Base-by-base conservation (phyloP, 2,329 filamentous ascomycete species). In the Clonostachys rosea region DNA sequence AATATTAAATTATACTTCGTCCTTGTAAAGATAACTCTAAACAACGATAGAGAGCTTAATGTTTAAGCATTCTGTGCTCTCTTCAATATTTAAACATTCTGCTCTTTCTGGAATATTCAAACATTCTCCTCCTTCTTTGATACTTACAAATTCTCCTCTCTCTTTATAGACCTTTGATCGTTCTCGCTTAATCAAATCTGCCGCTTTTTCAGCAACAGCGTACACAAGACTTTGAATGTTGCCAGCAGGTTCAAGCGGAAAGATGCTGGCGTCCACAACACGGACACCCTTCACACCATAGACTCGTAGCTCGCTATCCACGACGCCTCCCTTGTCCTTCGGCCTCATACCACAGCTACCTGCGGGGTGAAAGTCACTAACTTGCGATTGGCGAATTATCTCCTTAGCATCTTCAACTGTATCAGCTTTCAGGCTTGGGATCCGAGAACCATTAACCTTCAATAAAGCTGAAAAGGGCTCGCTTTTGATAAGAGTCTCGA, bases 371-470 rank as follows among this genome's bases (percentile, higher is more conserved):
- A 52, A 42, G 7, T 51, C 34, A 13, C 37, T 39, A 50, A 68
- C 69, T 45, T 67, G 65, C 3, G 66, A 53, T 66, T 49, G 65
- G 60, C 51, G 50, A 10, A 70, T 52, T 36, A 42, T 54, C 14
- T 52, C 42, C 46, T 54, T 59, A 35, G 60, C 45, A 18, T 53
- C 43, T 9, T 53, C 53, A 20, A 55, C 47, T 24, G 70, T 71
- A 6, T 70, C 72, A 6, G 66, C 56, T 42, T 65, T 65, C 70
- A 70, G 45, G 73, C 59, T 74, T 76, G 77, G 5, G 71, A 68
- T 39, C 67, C 66, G 16, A 72, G 76, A 12, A 75, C 74, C 4
- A 65, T 61, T 1, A 71, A 66, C 56, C 79, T 75, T 53, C 71
- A 79, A 34, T 6, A 40, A 17, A 34, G 60, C 53, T 14, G 53